Base-by-base conservation (phyloP, 2,329 filamentous ascomycete species). In the Catunica adiposa region DNA sequence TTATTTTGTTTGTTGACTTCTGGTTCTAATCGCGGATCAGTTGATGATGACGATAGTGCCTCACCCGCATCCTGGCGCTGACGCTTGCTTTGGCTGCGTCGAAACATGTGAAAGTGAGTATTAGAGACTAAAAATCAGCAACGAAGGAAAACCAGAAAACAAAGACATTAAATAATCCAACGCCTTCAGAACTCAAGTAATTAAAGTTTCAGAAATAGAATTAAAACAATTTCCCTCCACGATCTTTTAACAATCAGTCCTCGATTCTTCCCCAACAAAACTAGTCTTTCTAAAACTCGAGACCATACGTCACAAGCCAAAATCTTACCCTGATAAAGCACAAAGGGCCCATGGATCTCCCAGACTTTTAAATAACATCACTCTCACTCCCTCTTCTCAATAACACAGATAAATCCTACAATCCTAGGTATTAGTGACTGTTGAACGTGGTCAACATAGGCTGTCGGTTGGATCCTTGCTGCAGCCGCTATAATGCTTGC, bases 11-110 rank as follows among this genome's bases (percentile, higher is more conserved):
- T 25, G 8, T 5, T 48, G 44, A 5, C 23, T 42, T 15, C n/a
- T 2, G 44, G 44, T 48, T 23, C 23, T 25, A 8, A 22, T 1
- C 11, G 31, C 31, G 31, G 51, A 23, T 38, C 14, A 20, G 14
- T 25, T 29, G 53, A 53, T 48, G 52, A 48, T 48, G 37, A n/a
- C 17, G 54, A 47, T 53, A 31, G 15, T 53, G 40, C 46, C 6
- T 26, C 22, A n/a, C 22, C 23, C 2, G 8, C 44, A 48, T 48
- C 44, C 22, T 48, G 44, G 22, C 22, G 23, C 20, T 48, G 44
- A 8, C 6, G 44, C 44, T 48, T 48, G 11, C 44, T 42, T 20
- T 15, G 23, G 5, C 9, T 25, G 23, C 22, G 23, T 25, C 44
- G n/a, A 48, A 48, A 48, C 44, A 48, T 48, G 44, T 48, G 44